Base-by-base conservation (phyloP, 106 monocot genomes). In the Dendrobium officinale region DNA sequence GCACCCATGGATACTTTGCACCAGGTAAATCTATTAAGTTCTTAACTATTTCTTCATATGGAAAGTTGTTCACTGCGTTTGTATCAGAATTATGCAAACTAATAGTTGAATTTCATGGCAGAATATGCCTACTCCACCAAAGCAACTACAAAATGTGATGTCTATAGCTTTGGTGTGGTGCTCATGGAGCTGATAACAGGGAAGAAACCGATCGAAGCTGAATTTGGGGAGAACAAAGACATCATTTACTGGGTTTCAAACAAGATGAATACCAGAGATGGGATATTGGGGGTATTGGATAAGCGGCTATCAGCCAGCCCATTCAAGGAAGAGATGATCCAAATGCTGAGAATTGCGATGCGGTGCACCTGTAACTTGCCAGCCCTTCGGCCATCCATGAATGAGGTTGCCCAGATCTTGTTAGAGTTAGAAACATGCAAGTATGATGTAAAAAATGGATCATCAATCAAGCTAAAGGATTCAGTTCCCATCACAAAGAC, bases 161-260 rank as follows among this genome's bases (percentile, higher is more conserved):
- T 98, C 4, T 98, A 98, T 83, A 98, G 98, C 88, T 98, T 92
- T 83, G 98, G 98, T 5, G 95, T 98, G 48, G 95, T 98, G 45
- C 84, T 98, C 29, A 95, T 98, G 98, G 98, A 98, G 83, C 82
- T 98, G 78, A 83, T 93, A 19, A 95, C 98, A 4, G 95, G 98
- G 16, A 92, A 86, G 87, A 98, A 98, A 81, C 95, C 98, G 47
- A 84, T 78, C 19, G 92, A 91, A 70, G 79, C 84, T 29, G 95
- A 98, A 77, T 95, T 91, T 74, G 95, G 98, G 4, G 98, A 98
- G 59, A 95, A 87, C 84, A 83, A 81, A 49, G 88, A 95, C 80
- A 89, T 98, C 26, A 85, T 86, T 77, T 76, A 83, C 40, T 98
- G 94, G 92, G 86, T 93, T 17, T 82, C 95, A 9, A 82, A 77